A percentile compares a stretch with the other conserved stretches of the same genome.
These are phyloP conservation scores for Cryphonectria parasitica DNA, from an alignment of 2,329 filamentous ascomycete species.

Conservation along the genomic window DNA sequence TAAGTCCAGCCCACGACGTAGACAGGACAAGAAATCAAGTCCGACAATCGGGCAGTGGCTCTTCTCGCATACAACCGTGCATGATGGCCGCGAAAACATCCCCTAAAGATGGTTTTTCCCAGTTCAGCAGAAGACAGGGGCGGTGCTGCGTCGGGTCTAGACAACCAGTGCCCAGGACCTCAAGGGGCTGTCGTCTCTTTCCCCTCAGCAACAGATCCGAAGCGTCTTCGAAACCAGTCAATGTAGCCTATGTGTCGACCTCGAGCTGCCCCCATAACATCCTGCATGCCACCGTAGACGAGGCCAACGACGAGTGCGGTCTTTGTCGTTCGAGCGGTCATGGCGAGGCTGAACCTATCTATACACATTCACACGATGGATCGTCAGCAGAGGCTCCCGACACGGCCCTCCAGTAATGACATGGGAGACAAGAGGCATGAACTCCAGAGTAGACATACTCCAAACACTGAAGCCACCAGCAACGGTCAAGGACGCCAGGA, in stretches of 20 bases:
- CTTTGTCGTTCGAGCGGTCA: conserved; percentile 76
- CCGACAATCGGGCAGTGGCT: background rate
- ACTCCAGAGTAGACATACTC: conserved; percentile 61
- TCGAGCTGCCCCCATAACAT: conserved; percentile 68
- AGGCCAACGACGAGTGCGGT: conserved; percentile 79
- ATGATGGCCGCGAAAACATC: background rate
- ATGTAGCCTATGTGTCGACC: conserved; percentile 78
- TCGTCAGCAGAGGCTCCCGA: conserved; percentile 18
- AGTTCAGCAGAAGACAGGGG: background rate
- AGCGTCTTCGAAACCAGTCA: conserved; percentile 62
- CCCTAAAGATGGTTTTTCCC: background rate
- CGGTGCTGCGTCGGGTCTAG: background rate
- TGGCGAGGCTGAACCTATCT: conserved; percentile 81
- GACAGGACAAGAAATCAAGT: background rate
- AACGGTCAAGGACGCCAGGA: conserved; percentile 80
- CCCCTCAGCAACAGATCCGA: conserved; percentile 34
- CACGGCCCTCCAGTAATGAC: conserved; percentile 6
- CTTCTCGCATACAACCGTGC: background rate
- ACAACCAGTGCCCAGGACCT: background rate
- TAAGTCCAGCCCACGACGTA: background rate
- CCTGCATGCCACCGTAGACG: conserved; percentile 80
- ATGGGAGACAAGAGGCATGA: background rate
- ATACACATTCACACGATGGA: conserved; percentile 18
- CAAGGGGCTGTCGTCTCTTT: conserved; percentile 23
- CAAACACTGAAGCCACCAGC: conserved; percentile 86